Percentiles rank a stretch among this genome's conserved stretches.
Evolutionary conservation across 495 filamentous ascomycete species (phyloP).

Genomic region (Xylaria nigripes): DNA sequence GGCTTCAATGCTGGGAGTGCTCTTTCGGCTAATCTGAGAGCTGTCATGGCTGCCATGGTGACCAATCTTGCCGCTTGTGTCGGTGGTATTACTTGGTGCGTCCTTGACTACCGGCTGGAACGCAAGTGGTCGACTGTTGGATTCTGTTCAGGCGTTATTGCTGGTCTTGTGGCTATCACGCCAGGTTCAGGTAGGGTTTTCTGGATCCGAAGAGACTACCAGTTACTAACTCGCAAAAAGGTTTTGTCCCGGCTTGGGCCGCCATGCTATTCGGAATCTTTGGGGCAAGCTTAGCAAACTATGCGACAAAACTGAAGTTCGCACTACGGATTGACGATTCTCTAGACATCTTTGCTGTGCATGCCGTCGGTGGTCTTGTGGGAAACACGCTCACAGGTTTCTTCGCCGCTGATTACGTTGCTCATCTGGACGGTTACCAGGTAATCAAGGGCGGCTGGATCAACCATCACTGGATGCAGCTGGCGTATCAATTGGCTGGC

Average conservation of each 20-base stretch:
- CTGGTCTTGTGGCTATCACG: slow-evolving; percentile 88
- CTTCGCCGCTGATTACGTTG: slow-evolving; percentile 90
- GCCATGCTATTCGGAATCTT: slow-evolving; percentile 85
- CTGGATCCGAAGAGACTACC: not conserved
- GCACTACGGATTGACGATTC: slow-evolving; percentile 79
- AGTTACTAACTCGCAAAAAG: slow-evolving; percentile 24
- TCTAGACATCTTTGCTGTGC: slow-evolving; percentile 90
- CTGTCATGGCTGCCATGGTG: slow-evolving; percentile 68
- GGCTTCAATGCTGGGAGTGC: slow-evolving; percentile 96
- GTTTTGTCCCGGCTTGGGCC: slow-evolving; percentile 86
- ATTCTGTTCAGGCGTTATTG: slow-evolving; percentile 91
- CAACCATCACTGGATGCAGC: slow-evolving; percentile 82
- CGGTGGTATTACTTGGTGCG: slow-evolving; percentile 90
- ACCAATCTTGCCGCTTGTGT: slow-evolving; percentile 72
- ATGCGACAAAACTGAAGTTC: slow-evolving; percentile 95
- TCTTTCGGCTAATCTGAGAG: slow-evolving; percentile 79
- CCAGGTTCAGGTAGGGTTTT: slow-evolving; percentile 57
- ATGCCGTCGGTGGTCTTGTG: slow-evolving; percentile 78
- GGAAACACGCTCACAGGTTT: slow-evolving; percentile 85
- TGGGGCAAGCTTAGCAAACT: slow-evolving; percentile 81
- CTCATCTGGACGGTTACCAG: slow-evolving; percentile 70
- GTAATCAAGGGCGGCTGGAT: slow-evolving; percentile 80
- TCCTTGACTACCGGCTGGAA: slow-evolving; percentile 90
- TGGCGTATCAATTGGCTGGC: slow-evolving; percentile 83
- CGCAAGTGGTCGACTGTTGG: slow-evolving; percentile 95